Conservation (phyloP, 176 grass and related monocot species). For the Phragmites australis region DNA sequence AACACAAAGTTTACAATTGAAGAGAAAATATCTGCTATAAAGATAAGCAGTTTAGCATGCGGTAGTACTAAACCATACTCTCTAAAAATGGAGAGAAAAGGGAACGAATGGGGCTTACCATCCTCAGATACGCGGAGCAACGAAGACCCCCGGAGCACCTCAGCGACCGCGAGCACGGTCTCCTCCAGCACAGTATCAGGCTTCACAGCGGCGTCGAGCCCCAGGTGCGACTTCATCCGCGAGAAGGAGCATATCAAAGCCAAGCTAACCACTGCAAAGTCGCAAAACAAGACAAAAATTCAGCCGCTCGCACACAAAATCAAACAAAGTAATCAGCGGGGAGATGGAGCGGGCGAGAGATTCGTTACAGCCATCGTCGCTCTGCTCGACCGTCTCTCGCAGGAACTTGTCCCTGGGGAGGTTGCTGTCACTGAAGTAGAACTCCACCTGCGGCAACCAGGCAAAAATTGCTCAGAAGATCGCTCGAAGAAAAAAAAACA, state of each 20-base stretch:
- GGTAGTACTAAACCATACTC: background rate
- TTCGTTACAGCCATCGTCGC: constrained; percentile 63
- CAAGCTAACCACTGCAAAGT: constrained; percentile 67
- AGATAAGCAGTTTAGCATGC: background rate
- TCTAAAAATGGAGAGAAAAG: background rate
- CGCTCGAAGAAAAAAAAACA: background rate
- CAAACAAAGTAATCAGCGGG: background rate
- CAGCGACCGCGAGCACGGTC: constrained; percentile 51
- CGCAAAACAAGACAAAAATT: background rate
- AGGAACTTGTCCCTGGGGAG: constrained; percentile 74
- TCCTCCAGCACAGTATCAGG: constrained; percentile 47
- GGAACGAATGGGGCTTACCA: constrained; percentile 28
- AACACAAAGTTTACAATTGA: background rate
- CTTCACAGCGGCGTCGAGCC: constrained; percentile 47
- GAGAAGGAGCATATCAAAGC: constrained; percentile 74
- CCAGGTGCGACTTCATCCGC: constrained; percentile 66
- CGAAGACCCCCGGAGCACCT: constrained; percentile 51
- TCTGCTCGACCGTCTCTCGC: constrained; percentile 57
- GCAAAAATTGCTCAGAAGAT: background rate
- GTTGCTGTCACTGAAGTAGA: constrained; percentile 89
- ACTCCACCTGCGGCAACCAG: constrained; percentile 55
- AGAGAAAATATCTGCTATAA: background rate
- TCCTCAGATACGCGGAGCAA: constrained; percentile 66
- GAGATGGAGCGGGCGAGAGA: background rate
- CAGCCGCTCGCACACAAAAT: background rate